phyloP scores from a whole-genome alignment of 345 rosid species.

The Turnera subulata region DNA sequence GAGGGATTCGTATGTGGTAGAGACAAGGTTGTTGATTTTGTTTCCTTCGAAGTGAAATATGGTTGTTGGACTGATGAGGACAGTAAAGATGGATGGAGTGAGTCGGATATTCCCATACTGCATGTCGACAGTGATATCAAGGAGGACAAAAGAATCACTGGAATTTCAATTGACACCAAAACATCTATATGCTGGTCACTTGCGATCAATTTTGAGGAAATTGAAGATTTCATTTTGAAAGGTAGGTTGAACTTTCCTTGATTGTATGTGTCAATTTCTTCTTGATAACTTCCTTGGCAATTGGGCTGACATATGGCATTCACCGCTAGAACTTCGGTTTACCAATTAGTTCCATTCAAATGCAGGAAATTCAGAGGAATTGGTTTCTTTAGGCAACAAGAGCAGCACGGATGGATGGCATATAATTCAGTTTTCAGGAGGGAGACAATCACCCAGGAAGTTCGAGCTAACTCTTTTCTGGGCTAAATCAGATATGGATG shows the following conservation, averaged over 20 bases:
- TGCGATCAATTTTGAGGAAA: slow-evolving; percentile 62
- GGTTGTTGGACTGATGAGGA: slow-evolving; percentile 63
- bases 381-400: slow-evolving; percentile 53
- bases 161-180: slow-evolving; percentile 57
- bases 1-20: slow-evolving; percentile 81
- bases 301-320: too few species aligned
- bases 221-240: slow-evolving; percentile 67
- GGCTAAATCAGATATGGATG: slow-evolving; percentile 28
- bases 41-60: slow-evolving; percentile 65
- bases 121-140: slow-evolving; percentile 39
- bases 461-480: slow-evolving; percentile 54
- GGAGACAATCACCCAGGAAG: slow-evolving; percentile 53
- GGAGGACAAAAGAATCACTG: slow-evolving; percentile 36
- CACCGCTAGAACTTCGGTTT: too few species aligned
- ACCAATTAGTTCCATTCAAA: not conserved
- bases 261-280: not conserved
- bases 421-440: slow-evolving; percentile 76
- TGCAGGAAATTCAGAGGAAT: slow-evolving; percentile 48
- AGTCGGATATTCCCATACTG: slow-evolving; percentile 54
- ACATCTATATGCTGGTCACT: slow-evolving; percentile 81
- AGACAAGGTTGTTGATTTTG: slow-evolving; percentile 66
- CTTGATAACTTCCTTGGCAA: too few species aligned
- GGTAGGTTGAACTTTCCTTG: slow-evolving; percentile 27
- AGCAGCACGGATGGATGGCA: slow-evolving; percentile 68
- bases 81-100: slow-evolving; percentile 64